Conservation (phyloP, 2,329 filamentous ascomycete species). For the Cordyceps cateniannulata region DNA sequence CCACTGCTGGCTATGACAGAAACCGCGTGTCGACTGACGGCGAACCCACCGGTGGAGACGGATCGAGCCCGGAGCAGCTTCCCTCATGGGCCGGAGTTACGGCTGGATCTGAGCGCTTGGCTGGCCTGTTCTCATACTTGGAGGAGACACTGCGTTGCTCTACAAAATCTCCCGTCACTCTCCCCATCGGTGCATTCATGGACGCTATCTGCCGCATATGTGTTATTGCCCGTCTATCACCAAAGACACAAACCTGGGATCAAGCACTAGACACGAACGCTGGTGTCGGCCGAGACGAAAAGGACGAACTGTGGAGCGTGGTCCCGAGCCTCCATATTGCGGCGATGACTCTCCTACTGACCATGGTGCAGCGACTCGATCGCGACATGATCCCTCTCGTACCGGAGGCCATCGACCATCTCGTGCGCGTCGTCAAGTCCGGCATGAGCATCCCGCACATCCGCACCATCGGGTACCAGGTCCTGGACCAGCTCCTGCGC, state of each 20-base stretch:
- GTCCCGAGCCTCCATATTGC: slow-evolving; percentile 70
- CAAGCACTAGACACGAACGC: slow-evolving; percentile 58
- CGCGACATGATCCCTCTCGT: slow-evolving; percentile 52
- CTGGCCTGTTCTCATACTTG: slow-evolving; percentile 59
- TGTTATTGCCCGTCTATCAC: slow-evolving; percentile 52
- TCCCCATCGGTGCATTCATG: slow-evolving; percentile 61
- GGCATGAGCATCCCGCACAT: slow-evolving; percentile 46
- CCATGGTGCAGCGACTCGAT: slow-evolving; percentile 52
- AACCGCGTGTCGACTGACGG: slow-evolving; percentile 38
- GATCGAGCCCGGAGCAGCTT: slow-evolving; percentile 42
- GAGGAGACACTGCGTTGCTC: slow-evolving; percentile 54
- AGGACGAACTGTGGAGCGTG: slow-evolving; percentile 67
- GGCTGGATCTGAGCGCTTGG: slow-evolving; percentile 63
- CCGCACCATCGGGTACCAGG: slow-evolving; percentile 53
- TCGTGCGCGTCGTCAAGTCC: slow-evolving; percentile 63
- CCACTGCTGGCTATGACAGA: slow-evolving; percentile 45
- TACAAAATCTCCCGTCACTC: slow-evolving; percentile 57
- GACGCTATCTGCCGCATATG: slow-evolving; percentile 67
- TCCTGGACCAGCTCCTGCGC: slow-evolving; percentile 51
- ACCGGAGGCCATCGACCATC: slow-evolving; percentile 62
- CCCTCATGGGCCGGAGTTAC: slow-evolving; percentile 68
- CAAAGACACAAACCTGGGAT: slow-evolving; percentile 38
- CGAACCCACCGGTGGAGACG: slow-evolving; percentile 41
- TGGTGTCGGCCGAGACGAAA: slow-evolving; percentile 72
- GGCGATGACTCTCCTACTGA: slow-evolving; percentile 55